Conservation (phyloP, 176 grass and related monocot species). For the Hyparrhenia diplandra region DNA sequence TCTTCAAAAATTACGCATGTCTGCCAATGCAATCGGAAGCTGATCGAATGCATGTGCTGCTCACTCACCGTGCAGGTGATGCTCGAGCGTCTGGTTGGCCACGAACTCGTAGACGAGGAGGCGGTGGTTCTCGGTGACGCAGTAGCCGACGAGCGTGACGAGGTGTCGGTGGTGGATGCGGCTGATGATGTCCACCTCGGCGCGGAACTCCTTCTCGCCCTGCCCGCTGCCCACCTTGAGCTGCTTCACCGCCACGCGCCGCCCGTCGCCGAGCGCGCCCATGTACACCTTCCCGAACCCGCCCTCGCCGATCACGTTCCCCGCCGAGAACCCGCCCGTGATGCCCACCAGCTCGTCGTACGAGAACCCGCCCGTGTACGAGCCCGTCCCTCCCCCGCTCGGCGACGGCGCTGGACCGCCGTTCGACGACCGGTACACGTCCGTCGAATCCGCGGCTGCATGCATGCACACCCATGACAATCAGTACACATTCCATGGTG, state of each 20-base stretch:
- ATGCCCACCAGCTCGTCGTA: conserved; percentile 50
- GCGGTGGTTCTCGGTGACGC: conserved; percentile 54
- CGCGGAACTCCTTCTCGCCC: conserved; percentile 64
- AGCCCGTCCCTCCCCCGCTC: conserved; percentile 1
- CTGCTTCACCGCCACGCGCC: conserved; percentile 83
- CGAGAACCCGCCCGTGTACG: conserved; percentile 53
- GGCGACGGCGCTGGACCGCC: conserved; percentile 1
- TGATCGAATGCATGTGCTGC: too few relatives aligned
- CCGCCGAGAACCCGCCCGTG: conserved; percentile 47
- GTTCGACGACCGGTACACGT: conserved; percentile 24
- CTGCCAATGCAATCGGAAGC: not conserved
- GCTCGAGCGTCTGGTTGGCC: conserved; percentile 60
- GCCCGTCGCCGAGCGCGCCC: conserved; percentile 48
- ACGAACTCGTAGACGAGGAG: conserved; percentile 90
- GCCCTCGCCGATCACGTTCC: conserved; percentile 58
- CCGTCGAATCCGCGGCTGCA: not conserved
- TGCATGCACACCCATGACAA: not conserved
- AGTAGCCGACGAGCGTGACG: conserved; percentile 71
- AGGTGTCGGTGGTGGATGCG: conserved; percentile 89
- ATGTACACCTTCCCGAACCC: conserved; percentile 68
- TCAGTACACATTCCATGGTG: not conserved
- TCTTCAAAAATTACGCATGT: not conserved
- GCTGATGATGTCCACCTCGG: conserved; percentile 86
- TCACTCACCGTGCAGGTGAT: conserved; percentile 64
- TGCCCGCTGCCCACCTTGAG: conserved; percentile 62